phyloP scores from a whole-genome alignment of 805 yeast species.

The Wickerhamomyces bisporus region DNA sequence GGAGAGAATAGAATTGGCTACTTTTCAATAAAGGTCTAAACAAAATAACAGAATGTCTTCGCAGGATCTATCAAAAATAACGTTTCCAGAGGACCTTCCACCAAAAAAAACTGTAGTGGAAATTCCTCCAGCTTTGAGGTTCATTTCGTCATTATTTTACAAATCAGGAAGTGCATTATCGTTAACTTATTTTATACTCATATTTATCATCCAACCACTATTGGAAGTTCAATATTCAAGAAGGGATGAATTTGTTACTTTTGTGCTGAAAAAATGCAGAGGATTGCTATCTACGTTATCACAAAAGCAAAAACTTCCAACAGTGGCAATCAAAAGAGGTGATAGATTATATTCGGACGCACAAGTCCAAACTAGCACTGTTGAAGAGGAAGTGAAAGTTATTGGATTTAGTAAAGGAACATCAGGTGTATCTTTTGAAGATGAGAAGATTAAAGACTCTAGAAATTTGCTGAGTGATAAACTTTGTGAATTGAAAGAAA shows the following conservation, averaged over 20 bases:
- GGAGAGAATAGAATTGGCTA: too few relatives aligned
- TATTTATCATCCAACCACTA: constrained; percentile 36
- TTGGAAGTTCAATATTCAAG: constrained; percentile 34
- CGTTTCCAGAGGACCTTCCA: constrained; percentile 20
- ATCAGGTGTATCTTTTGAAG: constrained; percentile 12
- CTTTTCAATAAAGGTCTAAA: not conserved
- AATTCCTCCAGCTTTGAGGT: constrained; percentile 21
- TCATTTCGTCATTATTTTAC: constrained; percentile 26
- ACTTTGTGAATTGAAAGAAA: constrained; percentile 25
- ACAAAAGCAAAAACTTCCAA: constrained; percentile 30
- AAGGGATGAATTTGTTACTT: constrained; percentile 29
- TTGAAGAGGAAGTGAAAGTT: constrained; percentile 1
- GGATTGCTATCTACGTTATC: constrained; percentile 25
- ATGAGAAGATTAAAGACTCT: constrained; percentile 4
- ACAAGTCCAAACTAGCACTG: constrained; percentile 21
- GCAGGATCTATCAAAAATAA: constrained; percentile 7
- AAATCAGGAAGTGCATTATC: constrained; percentile 31
- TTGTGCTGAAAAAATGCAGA: constrained; percentile 26
- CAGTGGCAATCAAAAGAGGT: constrained; percentile 37
- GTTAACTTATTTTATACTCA: constrained; percentile 26
- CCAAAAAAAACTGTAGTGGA: constrained; percentile 1
- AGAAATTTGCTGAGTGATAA: constrained; percentile 18
- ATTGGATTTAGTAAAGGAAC: constrained; percentile 9
- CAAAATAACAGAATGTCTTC: too few relatives aligned
- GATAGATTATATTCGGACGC: constrained; percentile 33